Percentiles rank a stretch among this genome's conserved stretches.
These are phyloP conservation scores for Acer campestre DNA, from an alignment of 345 rosid species.

Conservation along the genomic window DNA sequence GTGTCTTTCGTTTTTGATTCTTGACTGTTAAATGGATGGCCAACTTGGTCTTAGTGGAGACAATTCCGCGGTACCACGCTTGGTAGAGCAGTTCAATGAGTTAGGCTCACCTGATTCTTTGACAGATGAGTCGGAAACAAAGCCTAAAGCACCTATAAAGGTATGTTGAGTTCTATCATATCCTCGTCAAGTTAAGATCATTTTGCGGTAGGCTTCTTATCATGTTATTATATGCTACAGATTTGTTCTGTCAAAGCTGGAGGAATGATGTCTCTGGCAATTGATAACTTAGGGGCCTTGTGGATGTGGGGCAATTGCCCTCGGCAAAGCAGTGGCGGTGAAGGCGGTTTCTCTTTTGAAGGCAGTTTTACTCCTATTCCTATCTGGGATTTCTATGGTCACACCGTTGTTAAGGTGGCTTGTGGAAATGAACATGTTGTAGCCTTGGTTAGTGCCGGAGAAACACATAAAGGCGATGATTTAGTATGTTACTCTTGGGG, in stretches of 20 bases:
- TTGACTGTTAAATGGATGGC: slow-evolving; percentile 79
- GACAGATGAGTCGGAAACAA: slow-evolving; percentile 34
- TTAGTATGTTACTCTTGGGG: slow-evolving; percentile 86
- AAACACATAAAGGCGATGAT: slow-evolving; percentile 45
- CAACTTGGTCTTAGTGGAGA: slow-evolving; percentile 78
- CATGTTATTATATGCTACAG: slow-evolving; percentile 32
- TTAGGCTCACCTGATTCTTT: slow-evolving; percentile 36
- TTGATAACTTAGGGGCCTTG: slow-evolving; percentile 67
- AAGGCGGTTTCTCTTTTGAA: slow-evolving; percentile 44
- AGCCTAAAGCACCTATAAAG: slow-evolving; percentile 43
- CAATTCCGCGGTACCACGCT: slow-evolving; percentile 49
- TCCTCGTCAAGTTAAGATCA: not conserved
- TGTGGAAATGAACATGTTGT: slow-evolving; percentile 89
- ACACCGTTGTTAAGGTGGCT: slow-evolving; percentile 81
- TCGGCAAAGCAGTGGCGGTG: slow-evolving; percentile 35
- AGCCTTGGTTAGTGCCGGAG: slow-evolving; percentile 66
- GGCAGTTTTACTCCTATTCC: slow-evolving; percentile 62
- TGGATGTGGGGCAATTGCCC: slow-evolving; percentile 98
- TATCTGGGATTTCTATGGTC: slow-evolving; percentile 63
- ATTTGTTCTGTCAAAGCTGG: slow-evolving; percentile 75
- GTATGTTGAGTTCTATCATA: slow-evolving; percentile 31
- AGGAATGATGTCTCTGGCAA: slow-evolving; percentile 88
- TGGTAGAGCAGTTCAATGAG: slow-evolving; percentile 47
- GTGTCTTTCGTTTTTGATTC: slow-evolving; percentile 38
- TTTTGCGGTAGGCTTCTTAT: slow-evolving; percentile 11